Evolutionary conservation across 1,284 basidiomycete genomes (phyloP), one percentile per base, ranked within the genome.

Genomic region (Ganoderma leucocontextum): DNA sequence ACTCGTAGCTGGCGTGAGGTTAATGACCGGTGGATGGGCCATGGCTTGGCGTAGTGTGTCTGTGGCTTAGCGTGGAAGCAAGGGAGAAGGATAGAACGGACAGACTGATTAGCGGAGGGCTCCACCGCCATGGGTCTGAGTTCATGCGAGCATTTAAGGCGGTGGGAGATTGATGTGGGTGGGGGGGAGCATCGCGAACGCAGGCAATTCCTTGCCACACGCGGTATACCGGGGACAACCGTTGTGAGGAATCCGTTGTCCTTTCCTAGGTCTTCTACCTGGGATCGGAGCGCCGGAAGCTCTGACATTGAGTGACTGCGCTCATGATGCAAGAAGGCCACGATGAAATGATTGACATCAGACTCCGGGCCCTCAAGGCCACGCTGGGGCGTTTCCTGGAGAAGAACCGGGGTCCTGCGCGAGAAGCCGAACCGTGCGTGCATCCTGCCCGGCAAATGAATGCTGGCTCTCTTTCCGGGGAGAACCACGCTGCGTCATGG

Each of bases 1-100:
- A 62, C 83, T 82, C 19, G 80, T 84, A 12, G 87, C 86, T 15
- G 83, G 79, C 52, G 79, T 71, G 64, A 85, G 82, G 44, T 78
- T 74, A 64, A 86, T 78, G 65, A 83, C 76, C 68, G 73, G 78
- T 9, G 38, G 58, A 12, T 60, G 58, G 58, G n/a, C 58, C 68
- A 82, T 78, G 73, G 79, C 75, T 77, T 80, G 25, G 44, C n/a
- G 47, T 53, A 17, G 19, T 35, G 44, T 38, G n/a, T 38, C 59
- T 44, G 61, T 80, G 62, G 62, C 58, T 49, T 41, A 35, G 58
- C 42, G 59, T 55, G 57, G 66, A 33, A 41, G 63, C 47, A 67
- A 49, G 73, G 47, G 52, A 66, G 66, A 47, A 69, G 35, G 65
- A 39, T 33, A 62, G 52, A 42, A 63, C 65, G 52, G 62, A 64